phyloP scores from a whole-genome alignment of 1,284 basidiomycete genomes.

The Trametes hirsuta region DNA sequence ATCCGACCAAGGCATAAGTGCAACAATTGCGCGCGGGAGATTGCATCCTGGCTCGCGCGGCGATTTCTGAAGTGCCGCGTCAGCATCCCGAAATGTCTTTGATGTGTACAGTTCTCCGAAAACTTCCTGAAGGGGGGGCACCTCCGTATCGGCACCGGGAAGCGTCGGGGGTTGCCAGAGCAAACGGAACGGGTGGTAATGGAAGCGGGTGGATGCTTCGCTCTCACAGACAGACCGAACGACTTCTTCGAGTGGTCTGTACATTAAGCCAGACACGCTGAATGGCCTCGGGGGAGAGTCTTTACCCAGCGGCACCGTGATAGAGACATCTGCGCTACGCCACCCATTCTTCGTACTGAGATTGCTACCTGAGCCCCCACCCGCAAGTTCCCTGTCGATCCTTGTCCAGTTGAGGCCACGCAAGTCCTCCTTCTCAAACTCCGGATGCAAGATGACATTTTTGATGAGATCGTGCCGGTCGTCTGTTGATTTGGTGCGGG shows the following conservation, averaged over 20 bases:
- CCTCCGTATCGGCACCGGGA: not conserved
- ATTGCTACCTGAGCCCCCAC: not conserved
- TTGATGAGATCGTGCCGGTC: not conserved
- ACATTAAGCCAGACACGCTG: not conserved
- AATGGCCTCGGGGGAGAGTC: not conserved
- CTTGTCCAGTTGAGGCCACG: not conserved
- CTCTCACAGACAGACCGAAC: not conserved
- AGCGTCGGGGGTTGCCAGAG: not conserved
- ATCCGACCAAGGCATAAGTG: constrained; percentile 5
- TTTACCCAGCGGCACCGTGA: constrained; percentile 1
- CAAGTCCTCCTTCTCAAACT: not conserved
- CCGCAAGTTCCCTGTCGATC: not conserved
- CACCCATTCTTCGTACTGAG: not conserved
- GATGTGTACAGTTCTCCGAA: constrained; percentile 22
- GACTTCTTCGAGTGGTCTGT: constrained; percentile 1
- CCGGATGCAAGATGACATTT: not conserved
- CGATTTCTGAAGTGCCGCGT: constrained; percentile 9
- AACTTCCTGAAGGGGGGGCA: constrained; percentile 1
- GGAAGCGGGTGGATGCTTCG: not conserved
- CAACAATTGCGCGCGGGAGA: not conserved
- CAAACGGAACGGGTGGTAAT: not conserved
- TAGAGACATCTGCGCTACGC: not conserved
- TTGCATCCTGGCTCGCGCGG: constrained; percentile 11
- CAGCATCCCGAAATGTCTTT: constrained; percentile 19
- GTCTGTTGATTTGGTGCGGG: not conserved